phyloP scores from a whole-genome alignment of 768 basidiomycete genomes.

The Boletus vermiculosoides region DNA sequence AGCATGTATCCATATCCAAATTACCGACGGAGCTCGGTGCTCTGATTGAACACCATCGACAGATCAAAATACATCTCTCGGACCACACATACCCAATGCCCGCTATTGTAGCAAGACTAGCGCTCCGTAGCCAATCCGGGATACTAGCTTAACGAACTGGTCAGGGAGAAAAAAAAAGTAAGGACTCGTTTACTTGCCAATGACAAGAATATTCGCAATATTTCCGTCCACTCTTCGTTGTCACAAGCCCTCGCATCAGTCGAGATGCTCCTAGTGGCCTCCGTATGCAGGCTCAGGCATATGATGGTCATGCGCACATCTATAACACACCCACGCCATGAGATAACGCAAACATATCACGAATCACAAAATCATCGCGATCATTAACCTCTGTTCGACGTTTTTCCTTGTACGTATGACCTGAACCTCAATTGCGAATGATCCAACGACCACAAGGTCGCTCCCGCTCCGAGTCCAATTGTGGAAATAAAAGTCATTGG shows the following conservation, averaged over 20 bases:
- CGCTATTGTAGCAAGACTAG: too few species aligned
- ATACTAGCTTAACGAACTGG: neutral
- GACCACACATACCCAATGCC: neutral
- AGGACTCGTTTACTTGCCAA: neutral
- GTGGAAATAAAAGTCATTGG: too few species aligned
- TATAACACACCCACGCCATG: neutral
- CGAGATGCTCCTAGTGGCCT: neutral
- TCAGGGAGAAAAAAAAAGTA: too few species aligned
- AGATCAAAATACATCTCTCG: neutral
- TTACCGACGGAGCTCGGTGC: neutral
- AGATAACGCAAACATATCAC: neutral
- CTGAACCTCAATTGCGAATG: too few species aligned
- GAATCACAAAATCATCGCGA: neutral
- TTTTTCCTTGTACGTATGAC: neutral
- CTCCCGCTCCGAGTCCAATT: too few species aligned
- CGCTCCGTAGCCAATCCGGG: too few species aligned
- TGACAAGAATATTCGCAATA: neutral
- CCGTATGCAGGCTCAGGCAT: neutral
- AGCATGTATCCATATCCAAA: neutral
- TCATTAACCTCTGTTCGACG: neutral
- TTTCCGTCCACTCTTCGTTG: neutral
- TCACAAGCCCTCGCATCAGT: neutral
- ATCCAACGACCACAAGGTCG: neutral
- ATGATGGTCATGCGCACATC: neutral
- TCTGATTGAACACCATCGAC: neutral